phyloP scores from a whole-genome alignment of 164 flowering plant genomes.

The Chloranthus sessilifolius region DNA sequence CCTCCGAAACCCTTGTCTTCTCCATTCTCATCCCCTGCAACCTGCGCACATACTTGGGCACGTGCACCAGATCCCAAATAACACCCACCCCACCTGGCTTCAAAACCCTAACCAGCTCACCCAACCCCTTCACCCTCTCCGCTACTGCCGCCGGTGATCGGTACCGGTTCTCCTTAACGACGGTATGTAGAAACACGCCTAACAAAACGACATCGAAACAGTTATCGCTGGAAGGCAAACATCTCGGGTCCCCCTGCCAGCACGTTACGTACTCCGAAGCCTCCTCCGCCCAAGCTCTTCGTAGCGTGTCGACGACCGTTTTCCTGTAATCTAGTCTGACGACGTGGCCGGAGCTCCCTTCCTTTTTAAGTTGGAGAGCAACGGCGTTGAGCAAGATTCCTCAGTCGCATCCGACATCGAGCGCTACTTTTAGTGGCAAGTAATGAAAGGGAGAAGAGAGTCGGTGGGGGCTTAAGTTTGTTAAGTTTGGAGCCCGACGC shows the following conservation, averaged over 20 bases:
- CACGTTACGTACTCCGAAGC: conserved; percentile 91
- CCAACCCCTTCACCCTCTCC: conserved; percentile 72
- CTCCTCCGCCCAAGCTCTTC: conserved; percentile 71
- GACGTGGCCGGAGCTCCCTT: conserved; percentile 85
- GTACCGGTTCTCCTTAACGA: conserved; percentile 80
- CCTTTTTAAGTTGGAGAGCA: conserved; percentile 82
- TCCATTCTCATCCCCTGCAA: conserved; percentile 78
- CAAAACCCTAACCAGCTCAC: conserved; percentile 80
- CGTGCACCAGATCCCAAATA: conserved; percentile 88
- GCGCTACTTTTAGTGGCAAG: no score
- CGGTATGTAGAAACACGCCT: conserved; percentile 65
- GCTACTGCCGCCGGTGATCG: conserved; percentile 76
- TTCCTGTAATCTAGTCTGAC: conserved; percentile 64
- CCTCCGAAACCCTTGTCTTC: conserved; percentile 77
- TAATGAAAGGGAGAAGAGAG: no score
- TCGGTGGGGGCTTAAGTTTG: no score
- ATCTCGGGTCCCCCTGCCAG: conserved; percentile 75
- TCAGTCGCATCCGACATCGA: conserved; percentile 90
- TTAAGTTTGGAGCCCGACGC: no score
- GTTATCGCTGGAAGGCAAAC: conserved; percentile 69
- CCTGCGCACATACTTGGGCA: conserved; percentile 77
- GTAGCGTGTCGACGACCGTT: conserved; percentile 43
- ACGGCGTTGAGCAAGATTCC: conserved; percentile 88
- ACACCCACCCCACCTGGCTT: conserved; percentile 88
- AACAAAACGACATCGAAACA: conserved; percentile 94